Evolutionary conservation across 2,329 filamentous ascomycete genomes (phyloP).

Genomic region (Alternaria sp.): DNA sequence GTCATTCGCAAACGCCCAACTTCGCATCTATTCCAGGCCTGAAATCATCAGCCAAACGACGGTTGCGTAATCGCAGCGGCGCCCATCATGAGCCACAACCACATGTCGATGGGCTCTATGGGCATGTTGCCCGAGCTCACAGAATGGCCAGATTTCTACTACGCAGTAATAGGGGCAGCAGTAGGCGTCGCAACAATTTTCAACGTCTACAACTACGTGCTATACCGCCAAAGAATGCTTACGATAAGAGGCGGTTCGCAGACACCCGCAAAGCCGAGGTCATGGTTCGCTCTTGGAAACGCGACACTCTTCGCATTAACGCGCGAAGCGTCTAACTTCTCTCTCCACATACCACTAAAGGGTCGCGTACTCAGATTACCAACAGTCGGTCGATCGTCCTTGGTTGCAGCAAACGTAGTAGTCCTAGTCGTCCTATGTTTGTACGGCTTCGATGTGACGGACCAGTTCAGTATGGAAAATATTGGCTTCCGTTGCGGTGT

Average conservation of each 20-base stretch:
- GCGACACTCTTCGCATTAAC: conserved; percentile 64
- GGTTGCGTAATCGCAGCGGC: conserved; percentile 7
- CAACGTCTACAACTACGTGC: conserved; percentile 57
- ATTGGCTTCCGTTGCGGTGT: conserved; percentile 66
- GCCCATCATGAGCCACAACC: conserved; percentile 35
- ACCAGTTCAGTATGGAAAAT: conserved; percentile 62
- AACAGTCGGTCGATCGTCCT: conserved; percentile 48
- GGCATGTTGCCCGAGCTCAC: conserved; percentile 56
- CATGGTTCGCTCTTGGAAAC: conserved; percentile 55
- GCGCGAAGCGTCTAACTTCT: conserved; percentile 62
- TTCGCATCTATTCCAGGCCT: background rate
- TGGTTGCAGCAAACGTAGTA: conserved; percentile 58
- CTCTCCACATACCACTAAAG: conserved; percentile 49
- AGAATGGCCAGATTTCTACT: conserved; percentile 62
- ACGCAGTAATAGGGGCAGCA: conserved; percentile 58
- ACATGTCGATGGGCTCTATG: conserved; percentile 51
- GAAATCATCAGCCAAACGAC: conserved; percentile 19
- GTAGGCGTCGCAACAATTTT: conserved; percentile 55
- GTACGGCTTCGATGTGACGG: conserved; percentile 61
- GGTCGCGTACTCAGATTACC: conserved; percentile 50
- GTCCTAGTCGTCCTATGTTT: conserved; percentile 64
- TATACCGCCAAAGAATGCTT: conserved; percentile 62
- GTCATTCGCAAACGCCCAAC: background rate
- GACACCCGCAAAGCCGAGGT: conserved; percentile 63
- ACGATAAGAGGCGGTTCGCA: conserved; percentile 49